Conservation (phyloP, 352 stramenopile species). For the Phytophthora sp. region DNA sequence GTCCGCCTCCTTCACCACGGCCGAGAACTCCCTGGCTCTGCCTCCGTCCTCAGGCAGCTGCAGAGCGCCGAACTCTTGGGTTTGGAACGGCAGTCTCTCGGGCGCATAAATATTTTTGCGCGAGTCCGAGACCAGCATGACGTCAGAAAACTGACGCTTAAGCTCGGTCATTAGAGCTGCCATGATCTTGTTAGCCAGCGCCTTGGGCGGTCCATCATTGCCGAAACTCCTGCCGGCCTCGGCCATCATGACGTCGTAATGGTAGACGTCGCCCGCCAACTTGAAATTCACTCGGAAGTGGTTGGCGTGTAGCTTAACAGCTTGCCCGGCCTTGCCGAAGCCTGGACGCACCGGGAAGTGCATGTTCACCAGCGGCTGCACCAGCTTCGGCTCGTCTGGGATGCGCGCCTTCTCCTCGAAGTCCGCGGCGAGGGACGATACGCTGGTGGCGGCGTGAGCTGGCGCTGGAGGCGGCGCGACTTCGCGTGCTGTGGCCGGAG, state of each 20-base stretch:
- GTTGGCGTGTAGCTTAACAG: slow-evolving; percentile 61
- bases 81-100: slow-evolving; percentile 48
- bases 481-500: not conserved
- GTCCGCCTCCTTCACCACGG: slow-evolving; percentile 57
- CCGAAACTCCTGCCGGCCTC: slow-evolving; percentile 42
- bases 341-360: slow-evolving; percentile 60
- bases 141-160: slow-evolving; percentile 42
- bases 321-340: slow-evolving; percentile 55
- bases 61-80: slow-evolving; percentile 46
- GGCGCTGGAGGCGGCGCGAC: slow-evolving; percentile 17
- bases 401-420: slow-evolving; percentile 52
- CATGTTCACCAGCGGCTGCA: slow-evolving; percentile 44
- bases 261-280: slow-evolving; percentile 57
- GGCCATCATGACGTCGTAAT: slow-evolving; percentile 76
- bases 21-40: slow-evolving; percentile 49
- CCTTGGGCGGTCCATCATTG: slow-evolving; percentile 62
- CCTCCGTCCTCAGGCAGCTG: slow-evolving; percentile 53
- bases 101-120: slow-evolving; percentile 68
- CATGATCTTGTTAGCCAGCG: slow-evolving; percentile 68
- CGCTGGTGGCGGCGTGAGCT: slow-evolving; percentile 5
- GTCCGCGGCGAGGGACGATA: slow-evolving; percentile 20
- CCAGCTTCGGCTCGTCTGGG: slow-evolving; percentile 26
- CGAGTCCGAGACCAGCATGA: slow-evolving; percentile 54
- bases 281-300: slow-evolving; percentile 70
- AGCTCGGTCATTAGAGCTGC: slow-evolving; percentile 45